Evolutionary conservation across 139 green algal species (phyloP).

Genomic region (Limnomonas spitsbergensis): DNA sequence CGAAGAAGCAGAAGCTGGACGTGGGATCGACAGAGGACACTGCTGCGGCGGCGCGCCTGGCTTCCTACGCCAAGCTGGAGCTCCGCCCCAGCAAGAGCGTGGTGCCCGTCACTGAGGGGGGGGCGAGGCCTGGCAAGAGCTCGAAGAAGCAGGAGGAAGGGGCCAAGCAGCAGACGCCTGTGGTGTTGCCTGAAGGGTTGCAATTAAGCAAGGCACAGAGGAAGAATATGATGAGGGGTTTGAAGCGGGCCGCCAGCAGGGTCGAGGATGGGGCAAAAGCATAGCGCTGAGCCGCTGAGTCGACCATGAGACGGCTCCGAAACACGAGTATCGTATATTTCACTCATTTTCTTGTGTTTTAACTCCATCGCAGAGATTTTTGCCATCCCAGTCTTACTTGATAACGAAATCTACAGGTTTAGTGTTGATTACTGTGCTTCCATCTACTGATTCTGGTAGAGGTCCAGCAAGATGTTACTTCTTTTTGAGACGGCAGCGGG

Average conservation of each 20-base stretch:
- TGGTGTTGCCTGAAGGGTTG: constrained; percentile 9
- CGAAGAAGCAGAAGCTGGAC: no score
- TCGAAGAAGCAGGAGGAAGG: constrained; percentile 29
- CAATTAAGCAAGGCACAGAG: constrained; percentile 60
- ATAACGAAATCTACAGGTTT: neutral
- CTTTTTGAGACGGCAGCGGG: constrained; percentile 94
- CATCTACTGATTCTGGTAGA: no score
- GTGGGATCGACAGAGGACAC: no score
- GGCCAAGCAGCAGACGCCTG: neutral
- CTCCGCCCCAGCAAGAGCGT: constrained; percentile 28
- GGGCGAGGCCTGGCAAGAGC: constrained; percentile 11
- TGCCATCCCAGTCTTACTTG: neutral
- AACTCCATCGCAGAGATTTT: neutral
- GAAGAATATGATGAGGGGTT: constrained; percentile 67
- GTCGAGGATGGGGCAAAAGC: neutral
- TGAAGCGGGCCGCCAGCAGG: constrained; percentile 50
- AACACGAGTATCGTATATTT: neutral
- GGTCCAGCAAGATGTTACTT: constrained; percentile 87
- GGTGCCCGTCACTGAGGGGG: no score
- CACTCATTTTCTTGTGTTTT: neutral
- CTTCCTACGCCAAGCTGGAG: constrained; percentile 52
- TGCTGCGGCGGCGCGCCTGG: constrained; percentile 35
- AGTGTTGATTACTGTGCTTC: neutral
- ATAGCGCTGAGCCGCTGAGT: neutral
- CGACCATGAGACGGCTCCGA: no score